These are phyloP conservation scores for Cyberlindnera mrakii DNA, from an alignment of 805 yeast genomes.

Conservation along the genomic window DNA sequence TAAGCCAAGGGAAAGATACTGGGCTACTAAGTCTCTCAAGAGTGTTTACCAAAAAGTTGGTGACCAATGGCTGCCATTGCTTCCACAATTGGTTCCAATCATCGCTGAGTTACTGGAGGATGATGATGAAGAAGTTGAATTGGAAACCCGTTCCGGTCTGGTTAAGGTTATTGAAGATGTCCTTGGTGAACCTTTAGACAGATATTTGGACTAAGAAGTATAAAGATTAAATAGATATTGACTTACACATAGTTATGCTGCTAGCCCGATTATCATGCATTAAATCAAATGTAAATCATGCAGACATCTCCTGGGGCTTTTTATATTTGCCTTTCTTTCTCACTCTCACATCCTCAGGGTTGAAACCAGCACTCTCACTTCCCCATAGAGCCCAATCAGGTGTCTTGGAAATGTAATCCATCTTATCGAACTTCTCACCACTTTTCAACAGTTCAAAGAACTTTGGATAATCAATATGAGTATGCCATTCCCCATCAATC, in stretches of 20 bases:
- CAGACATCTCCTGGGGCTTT: background rate
- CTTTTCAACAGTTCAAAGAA: conserved; percentile 63
- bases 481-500: conserved; percentile 71
- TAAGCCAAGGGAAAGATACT: conserved; percentile 53
- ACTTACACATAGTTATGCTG: no score
- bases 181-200: conserved; percentile 90
- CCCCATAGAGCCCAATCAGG: conserved; percentile 94
- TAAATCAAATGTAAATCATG: background rate
- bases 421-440: conserved; percentile 64
- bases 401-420: conserved; percentile 77
- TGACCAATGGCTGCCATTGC: conserved; percentile 84
- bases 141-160: conserved; percentile 83
- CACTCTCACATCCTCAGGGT: conserved; percentile 68
- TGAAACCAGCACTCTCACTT: conserved; percentile 78
- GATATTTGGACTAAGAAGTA: conserved; percentile 45
- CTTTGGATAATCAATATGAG: conserved; percentile 78
- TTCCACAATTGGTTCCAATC: conserved; percentile 92
- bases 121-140: conserved; percentile 89
- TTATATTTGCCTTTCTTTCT: conserved; percentile 18
- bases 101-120: conserved; percentile 95
- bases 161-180: conserved; percentile 89
- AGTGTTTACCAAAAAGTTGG: conserved; percentile 85
- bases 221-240: background rate
- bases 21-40: conserved; percentile 79
- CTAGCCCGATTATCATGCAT: background rate